These are phyloP conservation scores for Anthracocystis setariae DNA, from an alignment of 1,284 basidiomycete genomes.

Conservation along the genomic window DNA sequence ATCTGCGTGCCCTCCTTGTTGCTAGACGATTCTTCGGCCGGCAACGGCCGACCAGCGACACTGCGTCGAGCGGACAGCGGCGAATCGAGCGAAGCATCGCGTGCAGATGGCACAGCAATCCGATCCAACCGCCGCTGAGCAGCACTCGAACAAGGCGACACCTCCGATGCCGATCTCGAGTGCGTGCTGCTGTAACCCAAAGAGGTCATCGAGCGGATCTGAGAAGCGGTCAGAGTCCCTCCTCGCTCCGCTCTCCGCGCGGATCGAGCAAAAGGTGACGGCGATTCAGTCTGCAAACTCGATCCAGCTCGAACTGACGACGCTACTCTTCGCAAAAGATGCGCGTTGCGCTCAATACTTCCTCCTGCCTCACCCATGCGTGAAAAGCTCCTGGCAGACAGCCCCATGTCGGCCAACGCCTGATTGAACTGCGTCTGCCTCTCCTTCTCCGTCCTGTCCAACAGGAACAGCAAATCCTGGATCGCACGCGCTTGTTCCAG, in stretches of 20 bases:
- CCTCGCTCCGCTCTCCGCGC: constrained; percentile 18
- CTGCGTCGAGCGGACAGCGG: constrained; percentile 21
- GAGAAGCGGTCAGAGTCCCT: constrained; percentile 35
- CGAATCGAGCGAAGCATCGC: constrained; percentile 18
- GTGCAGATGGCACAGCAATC: neutral
- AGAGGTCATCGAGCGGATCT: constrained; percentile 44
- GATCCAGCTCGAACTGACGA: constrained; percentile 25
- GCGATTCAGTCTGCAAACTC: constrained; percentile 18
- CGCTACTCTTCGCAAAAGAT: constrained; percentile 19
- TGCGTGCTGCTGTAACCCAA: constrained; percentile 34
- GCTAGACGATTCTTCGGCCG: constrained; percentile 1
- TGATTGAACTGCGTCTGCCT: constrained; percentile 47
- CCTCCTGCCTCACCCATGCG: constrained; percentile 23
- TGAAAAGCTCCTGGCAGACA: constrained; percentile 35
- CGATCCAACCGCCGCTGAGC: constrained; percentile 30
- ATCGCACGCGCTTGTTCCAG: constrained; percentile 45
- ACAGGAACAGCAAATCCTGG: constrained; percentile 42
- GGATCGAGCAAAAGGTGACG: constrained; percentile 14
- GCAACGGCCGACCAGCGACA: constrained; percentile 19
- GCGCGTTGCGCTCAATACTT: constrained; percentile 17
- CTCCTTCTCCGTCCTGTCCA: constrained; percentile 46
- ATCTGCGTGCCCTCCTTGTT: neutral
- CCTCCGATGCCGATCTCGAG: constrained; percentile 39
- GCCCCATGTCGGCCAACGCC: constrained; percentile 38
- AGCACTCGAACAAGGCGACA: constrained; percentile 33